These are phyloP conservation scores for Amanita pallidorosea DNA, from an alignment of 768 basidiomycete genomes.

Conservation along the genomic window DNA sequence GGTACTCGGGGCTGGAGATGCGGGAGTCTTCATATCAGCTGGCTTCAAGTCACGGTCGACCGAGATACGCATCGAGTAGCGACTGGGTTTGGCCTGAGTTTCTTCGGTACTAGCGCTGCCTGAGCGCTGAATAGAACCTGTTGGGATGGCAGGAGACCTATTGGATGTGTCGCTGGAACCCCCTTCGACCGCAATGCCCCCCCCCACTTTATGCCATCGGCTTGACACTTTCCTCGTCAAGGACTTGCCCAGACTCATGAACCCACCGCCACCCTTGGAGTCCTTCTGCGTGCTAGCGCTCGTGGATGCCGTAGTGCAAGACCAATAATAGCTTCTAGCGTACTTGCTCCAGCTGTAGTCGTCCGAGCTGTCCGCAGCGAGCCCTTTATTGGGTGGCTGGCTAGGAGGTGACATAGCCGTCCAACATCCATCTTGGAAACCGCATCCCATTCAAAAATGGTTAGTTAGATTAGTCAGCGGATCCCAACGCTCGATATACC, in stretches of 20 bases:
- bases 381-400: not conserved
- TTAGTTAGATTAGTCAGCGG: too few species aligned
- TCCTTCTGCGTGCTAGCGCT: not conserved
- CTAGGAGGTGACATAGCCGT: not conserved
- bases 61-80: not conserved
- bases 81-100: not conserved
- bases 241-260: not conserved
- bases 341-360: not conserved
- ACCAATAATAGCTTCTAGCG: not conserved
- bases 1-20: not conserved
- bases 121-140: not conserved
- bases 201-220: not conserved
- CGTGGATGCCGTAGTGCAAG: not conserved
- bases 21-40: not conserved
- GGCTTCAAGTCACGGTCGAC: not conserved
- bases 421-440: too few species aligned
- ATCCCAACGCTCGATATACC: too few species aligned
- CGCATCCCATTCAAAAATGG: too few species aligned
- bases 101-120: not conserved
- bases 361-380: not conserved
- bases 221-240: conserved; percentile 3
- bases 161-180: not conserved
- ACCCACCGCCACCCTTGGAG: not conserved
- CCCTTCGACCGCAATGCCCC: not conserved
- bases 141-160: not conserved